Conservation (phyloP, 2,329 filamentous ascomycete genomes). For the Penicillium fuscoglaucum region DNA sequence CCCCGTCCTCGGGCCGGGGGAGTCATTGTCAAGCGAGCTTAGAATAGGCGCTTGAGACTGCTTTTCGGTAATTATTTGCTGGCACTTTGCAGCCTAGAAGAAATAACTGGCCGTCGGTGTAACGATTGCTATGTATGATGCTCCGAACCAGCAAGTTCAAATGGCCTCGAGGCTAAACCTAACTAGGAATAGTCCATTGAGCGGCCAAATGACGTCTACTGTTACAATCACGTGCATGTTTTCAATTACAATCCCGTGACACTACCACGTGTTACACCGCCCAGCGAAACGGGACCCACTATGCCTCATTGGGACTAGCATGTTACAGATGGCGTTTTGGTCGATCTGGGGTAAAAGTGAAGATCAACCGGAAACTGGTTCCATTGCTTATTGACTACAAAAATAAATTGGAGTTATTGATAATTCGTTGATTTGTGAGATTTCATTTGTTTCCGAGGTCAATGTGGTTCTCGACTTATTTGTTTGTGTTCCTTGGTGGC, state of each 20-base stretch:
- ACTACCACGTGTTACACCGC: conserved; percentile 19
- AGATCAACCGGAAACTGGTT: conserved; percentile 6
- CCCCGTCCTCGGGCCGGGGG: conserved; percentile 32
- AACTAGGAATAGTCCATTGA: conserved; percentile 5
- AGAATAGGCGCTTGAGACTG: background rate
- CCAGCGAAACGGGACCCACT: background rate
- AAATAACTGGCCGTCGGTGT: background rate
- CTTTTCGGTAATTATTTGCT: background rate
- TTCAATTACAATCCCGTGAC: conserved; percentile 11
- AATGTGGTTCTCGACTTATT: background rate
- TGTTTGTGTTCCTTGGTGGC: background rate
- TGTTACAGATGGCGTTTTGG: conserved; percentile 2
- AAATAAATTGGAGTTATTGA: background rate
- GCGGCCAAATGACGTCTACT: conserved; percentile 6
- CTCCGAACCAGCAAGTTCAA: conserved; percentile 12
- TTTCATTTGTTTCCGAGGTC: background rate
- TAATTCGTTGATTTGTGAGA: background rate
- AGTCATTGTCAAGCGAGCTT: conserved; percentile 26
- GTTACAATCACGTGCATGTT: background rate
- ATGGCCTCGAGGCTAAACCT: background rate
- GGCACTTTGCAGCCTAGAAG: background rate
- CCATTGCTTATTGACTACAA: background rate
- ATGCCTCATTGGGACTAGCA: background rate
- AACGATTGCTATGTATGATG: conserved; percentile 2
- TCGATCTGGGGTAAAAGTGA: conserved; percentile 26